These are phyloP conservation scores for Penicillium antarcticum DNA, from an alignment of 495 filamentous ascomycete genomes.

Conservation along the genomic window DNA sequence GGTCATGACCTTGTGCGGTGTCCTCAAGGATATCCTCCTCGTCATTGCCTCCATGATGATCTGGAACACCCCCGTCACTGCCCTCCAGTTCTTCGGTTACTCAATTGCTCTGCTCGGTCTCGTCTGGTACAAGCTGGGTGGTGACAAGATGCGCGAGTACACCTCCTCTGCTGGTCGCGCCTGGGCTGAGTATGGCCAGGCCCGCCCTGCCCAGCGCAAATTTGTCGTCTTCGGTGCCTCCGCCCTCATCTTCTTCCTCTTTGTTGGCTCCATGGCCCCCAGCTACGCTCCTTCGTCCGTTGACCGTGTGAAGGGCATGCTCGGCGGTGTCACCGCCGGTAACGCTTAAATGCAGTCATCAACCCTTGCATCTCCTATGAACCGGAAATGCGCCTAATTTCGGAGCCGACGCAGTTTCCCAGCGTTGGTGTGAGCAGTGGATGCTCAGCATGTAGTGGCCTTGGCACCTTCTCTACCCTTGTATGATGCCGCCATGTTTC, in stretches of 20 bases:
- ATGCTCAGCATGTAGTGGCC: neutral
- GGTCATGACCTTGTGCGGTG: conserved; percentile 94
- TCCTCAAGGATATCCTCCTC: conserved; percentile 97
- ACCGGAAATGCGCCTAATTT: neutral
- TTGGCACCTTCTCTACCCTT: too few species aligned
- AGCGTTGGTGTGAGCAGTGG: neutral
- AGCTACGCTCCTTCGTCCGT: conserved; percentile 40
- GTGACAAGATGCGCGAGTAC: conserved; percentile 77
- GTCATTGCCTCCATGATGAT: conserved; percentile 86
- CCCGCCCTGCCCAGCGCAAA: conserved; percentile 72
- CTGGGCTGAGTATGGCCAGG: conserved; percentile 85
- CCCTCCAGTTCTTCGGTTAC: conserved; percentile 92
- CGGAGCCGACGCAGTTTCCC: neutral
- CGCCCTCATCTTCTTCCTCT: conserved; percentile 63
- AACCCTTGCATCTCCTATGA: neutral
- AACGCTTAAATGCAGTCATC: conserved; percentile 27
- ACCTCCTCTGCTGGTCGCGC: conserved; percentile 60
- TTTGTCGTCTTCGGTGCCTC: conserved; percentile 62
- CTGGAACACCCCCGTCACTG: conserved; percentile 78
- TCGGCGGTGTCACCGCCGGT: conserved; percentile 39
- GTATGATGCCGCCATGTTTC: conserved; percentile 15
- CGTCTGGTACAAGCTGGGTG: conserved; percentile 95
- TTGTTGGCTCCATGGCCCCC: conserved; percentile 59
- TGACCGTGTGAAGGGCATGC: conserved; percentile 39
- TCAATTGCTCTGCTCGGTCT: conserved; percentile 85